These are phyloP conservation scores for Musa troglodytarum DNA, from an alignment of 176 grass and related monocot genomes.

Conservation along the genomic window DNA sequence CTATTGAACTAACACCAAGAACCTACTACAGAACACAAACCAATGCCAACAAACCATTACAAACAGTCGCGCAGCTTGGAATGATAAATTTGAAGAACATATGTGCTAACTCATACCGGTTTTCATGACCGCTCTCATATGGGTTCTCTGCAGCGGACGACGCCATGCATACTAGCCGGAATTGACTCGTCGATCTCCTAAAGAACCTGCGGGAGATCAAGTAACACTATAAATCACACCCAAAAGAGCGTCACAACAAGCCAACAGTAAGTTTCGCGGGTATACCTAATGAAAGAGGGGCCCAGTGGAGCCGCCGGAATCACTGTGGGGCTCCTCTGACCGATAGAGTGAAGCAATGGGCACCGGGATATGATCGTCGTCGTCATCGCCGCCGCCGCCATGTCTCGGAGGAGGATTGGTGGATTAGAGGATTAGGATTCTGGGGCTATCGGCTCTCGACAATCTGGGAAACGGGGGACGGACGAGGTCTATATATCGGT, in stretches of 20 bases:
- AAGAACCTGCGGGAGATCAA: constrained; percentile 17
- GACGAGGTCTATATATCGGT: background rate
- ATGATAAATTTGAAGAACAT: background rate
- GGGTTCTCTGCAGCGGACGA: constrained; percentile 45
- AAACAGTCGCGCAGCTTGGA: constrained; percentile 1
- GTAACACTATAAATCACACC: background rate
- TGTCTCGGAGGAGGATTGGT: constrained; percentile 6
- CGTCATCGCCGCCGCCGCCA: constrained; percentile 3
- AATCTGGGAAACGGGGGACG: too few relatives aligned
- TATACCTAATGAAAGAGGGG: constrained; percentile 25
- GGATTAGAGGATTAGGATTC: constrained; percentile 21
- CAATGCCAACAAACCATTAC: background rate
- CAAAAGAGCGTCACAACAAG: background rate
- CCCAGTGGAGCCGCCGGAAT: background rate
- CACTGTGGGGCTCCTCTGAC: constrained; percentile 21
- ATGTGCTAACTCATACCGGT: constrained; percentile 62
- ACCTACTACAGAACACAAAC: constrained; percentile 32
- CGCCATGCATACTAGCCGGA: constrained; percentile 26
- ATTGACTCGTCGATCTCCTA: constrained; percentile 23
- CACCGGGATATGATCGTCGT: constrained; percentile 8
- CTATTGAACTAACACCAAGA: constrained; percentile 67
- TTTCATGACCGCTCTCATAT: constrained; percentile 53
- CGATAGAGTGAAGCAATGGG: constrained; percentile 11
- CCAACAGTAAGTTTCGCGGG: background rate
- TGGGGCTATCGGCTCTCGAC: too few relatives aligned